These are phyloP conservation scores for Rosa rugosa DNA, from an alignment of 306 rosid species.

Conservation along the genomic window DNA sequence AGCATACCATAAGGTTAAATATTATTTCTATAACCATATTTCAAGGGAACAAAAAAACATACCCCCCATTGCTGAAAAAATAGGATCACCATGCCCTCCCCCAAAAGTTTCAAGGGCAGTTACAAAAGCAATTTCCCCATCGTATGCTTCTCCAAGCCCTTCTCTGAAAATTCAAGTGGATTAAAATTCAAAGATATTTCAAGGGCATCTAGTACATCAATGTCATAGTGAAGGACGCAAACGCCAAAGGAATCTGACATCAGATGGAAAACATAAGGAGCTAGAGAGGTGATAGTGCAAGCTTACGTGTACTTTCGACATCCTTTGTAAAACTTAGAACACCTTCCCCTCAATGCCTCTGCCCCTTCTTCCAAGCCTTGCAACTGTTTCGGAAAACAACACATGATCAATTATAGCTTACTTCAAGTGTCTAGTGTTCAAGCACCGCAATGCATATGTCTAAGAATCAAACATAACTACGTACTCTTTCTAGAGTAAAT, in stretches of 20 bases:
- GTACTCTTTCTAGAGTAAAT: background rate
- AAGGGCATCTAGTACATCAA: background rate
- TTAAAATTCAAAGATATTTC: slow-evolving; percentile 24
- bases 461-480: background rate
- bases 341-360: slow-evolving; percentile 87
- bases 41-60: slow-evolving; percentile 13
- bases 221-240: background rate
- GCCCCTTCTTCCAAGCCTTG: slow-evolving; percentile 95
- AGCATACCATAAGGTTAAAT: background rate
- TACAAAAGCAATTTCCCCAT: slow-evolving; percentile 95
- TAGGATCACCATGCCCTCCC: slow-evolving; percentile 89
- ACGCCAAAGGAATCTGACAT: background rate
- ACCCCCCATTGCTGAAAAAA: slow-evolving; percentile 93
- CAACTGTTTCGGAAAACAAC: slow-evolving; percentile 55
- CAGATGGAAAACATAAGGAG: background rate
- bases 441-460: background rate
- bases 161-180: slow-evolving; percentile 54
- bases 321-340: slow-evolving; percentile 86
- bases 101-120: slow-evolving; percentile 89
- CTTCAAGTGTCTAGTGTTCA: background rate
- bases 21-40: slow-evolving; percentile 14
- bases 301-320: slow-evolving; percentile 93
- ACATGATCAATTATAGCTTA: background rate
- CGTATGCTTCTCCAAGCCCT: slow-evolving; percentile 95
- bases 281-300: background rate